phyloP scores from a whole-genome alignment of 2,329 filamentous ascomycete genomes.

The Lecanicillium sp. region DNA sequence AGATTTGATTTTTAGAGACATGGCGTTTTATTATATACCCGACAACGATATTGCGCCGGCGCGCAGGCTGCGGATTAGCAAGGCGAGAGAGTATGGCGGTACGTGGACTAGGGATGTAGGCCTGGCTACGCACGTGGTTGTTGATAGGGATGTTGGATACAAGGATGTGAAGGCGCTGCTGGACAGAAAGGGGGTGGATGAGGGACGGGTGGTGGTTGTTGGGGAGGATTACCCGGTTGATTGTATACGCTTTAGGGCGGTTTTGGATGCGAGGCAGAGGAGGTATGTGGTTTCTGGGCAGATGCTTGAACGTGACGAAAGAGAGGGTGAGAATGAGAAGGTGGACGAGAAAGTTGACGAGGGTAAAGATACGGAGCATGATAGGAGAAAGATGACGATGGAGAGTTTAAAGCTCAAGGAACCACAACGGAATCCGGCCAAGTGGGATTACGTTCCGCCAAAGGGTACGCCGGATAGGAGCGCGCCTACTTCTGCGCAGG shows the following conservation, averaged over 20 bases:
- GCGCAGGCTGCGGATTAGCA: conserved; percentile 64
- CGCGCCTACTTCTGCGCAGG: conserved; percentile 10
- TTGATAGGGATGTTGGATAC: conserved; percentile 61
- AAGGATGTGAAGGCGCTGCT: conserved; percentile 49
- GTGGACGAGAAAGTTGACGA: neutral
- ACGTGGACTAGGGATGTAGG: conserved; percentile 54
- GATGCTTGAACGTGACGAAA: conserved; percentile 25
- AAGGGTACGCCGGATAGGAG: conserved; percentile 24
- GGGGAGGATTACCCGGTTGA: conserved; percentile 62
- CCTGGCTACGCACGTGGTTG: conserved; percentile 68
- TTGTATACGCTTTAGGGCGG: conserved; percentile 48
- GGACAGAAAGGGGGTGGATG: conserved; percentile 11
- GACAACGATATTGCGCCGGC: conserved; percentile 64
- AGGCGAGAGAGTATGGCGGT: conserved; percentile 68
- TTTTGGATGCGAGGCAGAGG: conserved; percentile 50
- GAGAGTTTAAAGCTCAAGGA: conserved; percentile 34
- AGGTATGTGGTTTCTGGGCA: conserved; percentile 52
- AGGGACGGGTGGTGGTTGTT: conserved; percentile 41
- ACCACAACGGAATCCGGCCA: conserved; percentile 26
- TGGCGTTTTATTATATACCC: conserved; percentile 72
- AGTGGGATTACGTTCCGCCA: conserved; percentile 29
- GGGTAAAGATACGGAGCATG: neutral
- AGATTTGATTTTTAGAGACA: conserved; percentile 49
- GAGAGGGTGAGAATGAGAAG: conserved; percentile 15
- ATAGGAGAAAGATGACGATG: neutral